Evolutionary conservation across 495 filamentous ascomycete species (phyloP), one percentile per base, ranked within the genome.

Genomic region (Neurospora cerealis): DNA sequence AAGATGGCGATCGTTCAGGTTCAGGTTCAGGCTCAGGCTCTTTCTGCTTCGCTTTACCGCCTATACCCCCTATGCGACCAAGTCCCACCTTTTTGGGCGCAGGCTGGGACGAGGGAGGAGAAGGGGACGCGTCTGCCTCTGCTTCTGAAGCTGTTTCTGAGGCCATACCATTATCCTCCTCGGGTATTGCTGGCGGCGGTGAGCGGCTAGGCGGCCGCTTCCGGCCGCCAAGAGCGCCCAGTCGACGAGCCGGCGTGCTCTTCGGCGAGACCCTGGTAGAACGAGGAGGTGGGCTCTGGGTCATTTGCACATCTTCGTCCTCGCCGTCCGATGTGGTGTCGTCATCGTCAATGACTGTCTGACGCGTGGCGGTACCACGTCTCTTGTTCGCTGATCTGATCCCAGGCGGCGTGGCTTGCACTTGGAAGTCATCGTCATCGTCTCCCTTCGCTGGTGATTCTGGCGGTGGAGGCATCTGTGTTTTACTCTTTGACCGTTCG

Each of bases 361-460:
- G 74, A 21, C 69, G 69, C 69, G 46, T 62, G 15, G 28, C 44
- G 34, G 40, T 70, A 73, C 4, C 69, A 69, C 71, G 71, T 24
- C 69, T 40, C 13, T 77, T 78, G 17, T 71, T 62, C 10, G 37
- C 72, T 28, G 78, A 76, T 66, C 73, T 75, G 69, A 81, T 74
- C 41, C 75, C 75, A 2, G 83, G 79, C 1, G 86, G 87, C 1
- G 85, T 85, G 37, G 80, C 80, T 75, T 87, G 88, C 19, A 87
- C 83, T 73, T 90, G 84, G 71, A 87, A 88, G 71, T 84, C 86
- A 72, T 84, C 81, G 17, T 86, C 83, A 32, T 78, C 79, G 36
- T 78, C 72, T 8, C 34, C 40, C 1, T 71, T 41, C 69, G 44
- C 19, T 19, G 41, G 17, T 24, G 72, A 36, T 21, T 36, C 28